Conservation (phyloP, 148 eudicot species). For the Diospyros lotus region DNA sequence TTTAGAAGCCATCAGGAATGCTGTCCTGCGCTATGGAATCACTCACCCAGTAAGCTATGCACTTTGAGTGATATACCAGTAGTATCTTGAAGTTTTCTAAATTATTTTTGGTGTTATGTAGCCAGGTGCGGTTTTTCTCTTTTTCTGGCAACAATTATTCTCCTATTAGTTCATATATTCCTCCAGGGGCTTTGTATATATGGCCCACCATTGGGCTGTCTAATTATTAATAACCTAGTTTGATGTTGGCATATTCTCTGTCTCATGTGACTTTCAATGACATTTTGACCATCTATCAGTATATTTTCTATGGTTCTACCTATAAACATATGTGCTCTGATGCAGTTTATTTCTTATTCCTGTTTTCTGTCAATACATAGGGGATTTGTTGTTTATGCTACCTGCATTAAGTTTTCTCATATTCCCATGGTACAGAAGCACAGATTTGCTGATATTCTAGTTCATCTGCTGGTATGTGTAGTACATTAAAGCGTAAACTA, state of each 20-base stretch:
- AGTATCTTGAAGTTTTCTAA: neutral
- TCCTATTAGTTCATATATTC: neutral
- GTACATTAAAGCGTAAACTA: no score
- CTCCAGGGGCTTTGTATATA: neutral
- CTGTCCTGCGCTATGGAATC: slow-evolving; percentile 79
- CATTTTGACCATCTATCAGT: neutral
- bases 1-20: slow-evolving; percentile 83
- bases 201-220: neutral
- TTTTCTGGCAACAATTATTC: neutral
- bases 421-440: no score
- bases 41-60: slow-evolving; percentile 72
- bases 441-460: no score
- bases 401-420: no score
- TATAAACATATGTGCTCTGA: neutral
- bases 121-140: no score
- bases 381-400: no score
- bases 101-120: neutral
- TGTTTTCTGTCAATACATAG: neutral
- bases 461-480: no score
- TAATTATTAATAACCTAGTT: no score
- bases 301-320: neutral
- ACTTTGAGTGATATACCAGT: neutral
- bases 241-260: neutral
- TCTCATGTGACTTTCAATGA: neutral
- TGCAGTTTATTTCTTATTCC: neutral